Percentiles rank a stretch among this genome's conserved stretches.
Evolutionary conservation across 306 rosid species (phyloP).

Genomic region (Begonia peltatifolia): DNA sequence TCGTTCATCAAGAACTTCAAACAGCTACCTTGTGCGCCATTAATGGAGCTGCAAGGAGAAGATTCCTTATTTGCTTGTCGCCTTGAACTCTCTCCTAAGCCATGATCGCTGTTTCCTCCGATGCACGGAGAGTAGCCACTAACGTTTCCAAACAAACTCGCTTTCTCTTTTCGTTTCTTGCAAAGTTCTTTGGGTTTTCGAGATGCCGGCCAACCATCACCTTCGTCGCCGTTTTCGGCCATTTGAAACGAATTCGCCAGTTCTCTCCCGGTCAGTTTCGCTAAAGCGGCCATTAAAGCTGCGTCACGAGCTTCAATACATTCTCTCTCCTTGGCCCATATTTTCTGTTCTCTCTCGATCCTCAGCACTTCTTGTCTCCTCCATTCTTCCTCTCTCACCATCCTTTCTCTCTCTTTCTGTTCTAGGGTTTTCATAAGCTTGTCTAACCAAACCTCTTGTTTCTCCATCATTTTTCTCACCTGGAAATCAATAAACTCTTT

Average conservation of each 20-base stretch:
- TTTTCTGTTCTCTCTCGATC: conserved; percentile 31
- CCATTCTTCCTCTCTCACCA: conserved; percentile 42
- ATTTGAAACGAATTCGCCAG: not conserved
- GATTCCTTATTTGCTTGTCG: not conserved
- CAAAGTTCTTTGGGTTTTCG: not conserved
- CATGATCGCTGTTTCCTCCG: no score
- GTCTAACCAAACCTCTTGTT: conserved; percentile 64
- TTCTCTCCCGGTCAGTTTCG: conserved; percentile 12
- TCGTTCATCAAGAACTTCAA: not conserved
- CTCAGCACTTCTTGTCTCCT: conserved; percentile 35
- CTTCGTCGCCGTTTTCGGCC: not conserved
- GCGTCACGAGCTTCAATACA: conserved; percentile 57
- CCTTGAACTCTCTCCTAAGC: not conserved
- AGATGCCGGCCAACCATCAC: not conserved
- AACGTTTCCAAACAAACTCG: not conserved
- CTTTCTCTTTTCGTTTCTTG: not conserved
- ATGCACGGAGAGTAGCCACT: no score
- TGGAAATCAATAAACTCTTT: conserved; percentile 43
- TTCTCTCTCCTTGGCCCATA: conserved; percentile 65
- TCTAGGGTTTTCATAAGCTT: conserved; percentile 43
- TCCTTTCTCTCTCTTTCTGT: conserved; percentile 38
- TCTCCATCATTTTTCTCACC: conserved; percentile 45
- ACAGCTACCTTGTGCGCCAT: not conserved
- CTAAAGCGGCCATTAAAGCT: conserved; percentile 39
- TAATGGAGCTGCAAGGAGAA: not conserved